Base-by-base conservation (phyloP, 371 early-diverging fungal species). In the Nematocida ironsii region DNA sequence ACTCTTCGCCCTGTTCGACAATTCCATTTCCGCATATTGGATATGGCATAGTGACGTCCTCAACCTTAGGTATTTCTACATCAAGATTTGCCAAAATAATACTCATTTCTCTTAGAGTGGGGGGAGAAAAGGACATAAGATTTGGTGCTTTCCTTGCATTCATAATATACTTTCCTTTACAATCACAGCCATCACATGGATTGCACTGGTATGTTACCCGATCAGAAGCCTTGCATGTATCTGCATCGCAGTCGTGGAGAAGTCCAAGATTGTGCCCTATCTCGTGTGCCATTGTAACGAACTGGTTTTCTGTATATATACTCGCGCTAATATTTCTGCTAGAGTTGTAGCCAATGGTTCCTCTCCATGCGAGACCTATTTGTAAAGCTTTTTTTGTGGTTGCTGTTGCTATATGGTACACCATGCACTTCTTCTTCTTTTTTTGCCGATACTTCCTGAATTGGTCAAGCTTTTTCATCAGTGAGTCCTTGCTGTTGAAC, bases 1-100 rank as follows among this genome's bases (percentile, higher is more conserved):
- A 78, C 62, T 78, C 80, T 61, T 78, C 68, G 5, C 80, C 80
- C 57, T 61, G 25, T 20, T 68, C 80, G 7, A 70, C 68, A 11
- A 78, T 52, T 6, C 80, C 80, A 33, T 78, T 78, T 16, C 80
- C 80, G 62, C 80, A 78, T 27, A 78, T 58, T 16, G 80, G 60
- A 52, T 78, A 78, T 0, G 80, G 80, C 58, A 78, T 54, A 25
- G 11, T 57, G 9, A 62, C 44, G 7, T 78, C 71, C 4, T 78
- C 57, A 27, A 42, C 70, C 33, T 70, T 78, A 11, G 69, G 69
- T 7, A 78, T 23, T 5, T 69, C 48, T 72, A 5, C 25, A n/a
- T 70, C 71, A 42, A 78, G 57, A 11, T 70, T 23, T 9, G 71
- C 39, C 5, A 78, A 56, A 40, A 70, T 60, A 58, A 70, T 48